These are phyloP conservation scores for Picochlorum sp. DNA, from an alignment of 139 green algal genomes.

Conservation along the genomic window DNA sequence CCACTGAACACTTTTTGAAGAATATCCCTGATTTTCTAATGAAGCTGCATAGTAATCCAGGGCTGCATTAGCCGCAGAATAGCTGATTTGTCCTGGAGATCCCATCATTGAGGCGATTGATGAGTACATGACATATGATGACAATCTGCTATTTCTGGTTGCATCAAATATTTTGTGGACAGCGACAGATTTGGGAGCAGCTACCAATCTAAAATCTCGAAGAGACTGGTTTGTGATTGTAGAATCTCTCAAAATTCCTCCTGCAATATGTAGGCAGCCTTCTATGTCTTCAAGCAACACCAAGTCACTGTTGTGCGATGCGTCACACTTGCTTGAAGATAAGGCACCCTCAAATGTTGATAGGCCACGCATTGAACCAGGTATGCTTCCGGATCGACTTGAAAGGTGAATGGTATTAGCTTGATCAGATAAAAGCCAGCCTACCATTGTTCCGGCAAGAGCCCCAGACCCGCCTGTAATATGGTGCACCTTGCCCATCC, in stretches of 20 bases:
- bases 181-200: constrained; percentile 6
- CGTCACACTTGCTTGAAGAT: constrained; percentile 5
- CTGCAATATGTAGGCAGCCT: constrained; percentile 37
- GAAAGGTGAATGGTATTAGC: constrained; percentile 2
- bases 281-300: neutral
- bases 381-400: constrained; percentile 14
- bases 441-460: constrained; percentile 9
- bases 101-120: constrained; percentile 69
- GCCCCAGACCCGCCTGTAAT: constrained; percentile 25
- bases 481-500: neutral
- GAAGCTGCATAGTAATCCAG: constrained; percentile 41
- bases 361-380: neutral
- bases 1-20: constrained; percentile 64
- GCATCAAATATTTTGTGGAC: neutral
- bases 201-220: constrained; percentile 10
- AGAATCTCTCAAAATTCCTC: constrained; percentile 61
- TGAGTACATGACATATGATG: constrained; percentile 58
- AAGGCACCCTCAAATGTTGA: neutral
- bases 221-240: constrained; percentile 51
- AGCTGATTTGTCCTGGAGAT: constrained; percentile 70
- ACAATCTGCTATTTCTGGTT: neutral
- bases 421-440: constrained; percentile 20
- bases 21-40: constrained; percentile 9
- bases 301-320: neutral
- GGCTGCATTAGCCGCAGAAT: constrained; percentile 61